These are phyloP conservation scores for Paratinospora sagittata DNA, from an alignment of 164 flowering plant genomes.

Conservation along the genomic window DNA sequence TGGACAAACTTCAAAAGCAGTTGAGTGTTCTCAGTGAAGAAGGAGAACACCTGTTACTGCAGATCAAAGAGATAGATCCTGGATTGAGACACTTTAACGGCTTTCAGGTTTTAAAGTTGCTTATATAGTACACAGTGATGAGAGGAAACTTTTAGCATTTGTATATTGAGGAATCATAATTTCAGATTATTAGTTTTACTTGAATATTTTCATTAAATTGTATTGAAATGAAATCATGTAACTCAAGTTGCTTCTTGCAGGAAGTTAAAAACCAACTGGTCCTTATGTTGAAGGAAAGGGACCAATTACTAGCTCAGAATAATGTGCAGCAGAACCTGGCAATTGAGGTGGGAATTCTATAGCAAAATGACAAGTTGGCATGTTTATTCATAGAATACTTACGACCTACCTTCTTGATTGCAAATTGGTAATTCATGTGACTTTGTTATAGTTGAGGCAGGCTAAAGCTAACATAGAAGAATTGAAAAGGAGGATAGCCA, in stretches of 20 bases:
- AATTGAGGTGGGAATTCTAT: constrained; percentile 21
- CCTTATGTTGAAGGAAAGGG: constrained; percentile 30
- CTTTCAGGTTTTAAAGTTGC: no score
- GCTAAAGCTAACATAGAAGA: constrained; percentile 40
- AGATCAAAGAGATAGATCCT: no score
- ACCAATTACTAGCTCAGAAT: constrained; percentile 21
- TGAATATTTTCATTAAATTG: background rate
- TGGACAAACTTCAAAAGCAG: constrained; percentile 32
- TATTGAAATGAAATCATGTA: background rate
- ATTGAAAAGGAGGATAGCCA: constrained; percentile 20
- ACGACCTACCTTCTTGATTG: background rate
- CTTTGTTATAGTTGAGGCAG: constrained; percentile 29
- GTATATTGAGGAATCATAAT: background rate
- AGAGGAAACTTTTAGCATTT: background rate
- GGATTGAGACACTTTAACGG: no score
- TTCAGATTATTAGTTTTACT: background rate
- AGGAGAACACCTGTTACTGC: no score
- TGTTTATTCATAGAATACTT: background rate
- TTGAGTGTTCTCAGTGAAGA: no score
- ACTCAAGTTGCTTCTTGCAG: background rate
- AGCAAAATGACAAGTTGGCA: constrained; percentile 24
- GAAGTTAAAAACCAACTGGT: constrained; percentile 26
- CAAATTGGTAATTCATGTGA: background rate
- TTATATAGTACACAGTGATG: background rate
- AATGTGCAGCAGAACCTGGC: constrained; percentile 19